A percentile compares a stretch with the other conserved stretches of the same genome.
These are phyloP conservation scores for Teratosphaeria epicoccoides DNA, from an alignment of 2,329 filamentous ascomycete genomes.

Conservation along the genomic window DNA sequence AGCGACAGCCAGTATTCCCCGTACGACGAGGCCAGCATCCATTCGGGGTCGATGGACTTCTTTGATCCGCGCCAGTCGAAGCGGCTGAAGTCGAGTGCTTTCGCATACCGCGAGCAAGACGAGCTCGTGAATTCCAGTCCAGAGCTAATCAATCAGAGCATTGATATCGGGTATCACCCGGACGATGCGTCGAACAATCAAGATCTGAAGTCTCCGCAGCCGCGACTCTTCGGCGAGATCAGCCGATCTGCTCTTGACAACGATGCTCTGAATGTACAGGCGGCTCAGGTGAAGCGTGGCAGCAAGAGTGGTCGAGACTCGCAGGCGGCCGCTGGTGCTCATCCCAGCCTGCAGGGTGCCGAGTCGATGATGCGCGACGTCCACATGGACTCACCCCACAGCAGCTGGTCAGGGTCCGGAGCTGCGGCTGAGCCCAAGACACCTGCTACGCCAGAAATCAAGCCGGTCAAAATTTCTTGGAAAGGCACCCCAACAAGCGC, in stretches of 20 bases:
- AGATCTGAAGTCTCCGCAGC: conserved; percentile 5
- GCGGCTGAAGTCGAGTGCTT: conserved; percentile 32
- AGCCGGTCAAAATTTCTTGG: background rate
- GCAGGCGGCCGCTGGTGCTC: conserved; percentile 7
- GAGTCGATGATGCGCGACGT: conserved; percentile 39
- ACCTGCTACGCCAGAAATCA: conserved; percentile 8
- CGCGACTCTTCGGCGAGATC: conserved; percentile 52
- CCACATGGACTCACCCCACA: conserved; percentile 36
- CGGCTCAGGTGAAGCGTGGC: background rate
- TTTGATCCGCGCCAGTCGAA: conserved; percentile 34
- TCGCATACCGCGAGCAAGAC: conserved; percentile 26
- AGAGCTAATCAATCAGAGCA: conserved; percentile 27
- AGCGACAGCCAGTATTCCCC: conserved; percentile 9
- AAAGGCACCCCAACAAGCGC: background rate
- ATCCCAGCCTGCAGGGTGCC: conserved; percentile 36
- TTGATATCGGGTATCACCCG: conserved; percentile 17
- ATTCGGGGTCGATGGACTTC: conserved; percentile 28
- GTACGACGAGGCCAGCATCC: conserved; percentile 21
- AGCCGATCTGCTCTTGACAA: conserved; percentile 44
- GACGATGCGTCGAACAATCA: background rate
- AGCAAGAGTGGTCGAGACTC: background rate
- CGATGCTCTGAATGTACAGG: conserved; percentile 1
- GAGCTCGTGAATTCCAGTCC: conserved; percentile 27
- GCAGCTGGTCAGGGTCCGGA: conserved; percentile 19
- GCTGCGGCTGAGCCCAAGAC: conserved; percentile 24